Base-by-base conservation (phyloP, 1,139 yeast genomes). In the Ashbya aceris region DNA sequence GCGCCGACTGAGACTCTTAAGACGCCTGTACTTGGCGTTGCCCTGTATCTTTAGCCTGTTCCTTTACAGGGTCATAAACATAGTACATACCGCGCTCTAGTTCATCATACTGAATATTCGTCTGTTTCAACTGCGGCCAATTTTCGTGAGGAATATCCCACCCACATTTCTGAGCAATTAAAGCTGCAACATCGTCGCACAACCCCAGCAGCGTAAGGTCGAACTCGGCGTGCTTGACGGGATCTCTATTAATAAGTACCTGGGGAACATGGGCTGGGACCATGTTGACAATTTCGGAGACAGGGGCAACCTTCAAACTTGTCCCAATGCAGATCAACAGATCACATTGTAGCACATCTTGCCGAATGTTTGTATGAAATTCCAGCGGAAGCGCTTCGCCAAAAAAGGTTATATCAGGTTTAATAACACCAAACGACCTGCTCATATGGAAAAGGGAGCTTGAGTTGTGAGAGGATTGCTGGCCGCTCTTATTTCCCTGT, bases 391-490 rank as follows among this genome's bases (percentile, higher is more conserved):
- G 69, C 10, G 80, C 77, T 59, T 91, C 97, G 7, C 96, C 96
- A 55, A 91, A 91, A 57, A 91, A 91, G 0, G 96, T 89, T 45
- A 91, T 89, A 60, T 91, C 96, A 0, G 98, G 98, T 58, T 91
- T 89, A 71, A 85, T 73, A 5, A 87, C 91, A n/a, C 96, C 96
- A 57, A 62, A 79, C n/a, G 81, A 74, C 41, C 68, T 67, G 32
- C 56, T 41, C 11, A 53, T 56, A 9, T 49, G 44, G 35, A 26
- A 33, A 8, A 9, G 6, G 13, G 39, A 39, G 30, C 32, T 41
- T 33, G 37, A 42, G 62, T 67, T 3, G 60, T 59, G 43, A 29
- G 61, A 65, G 27, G 61, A 62, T 5, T 59, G 60, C 10, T 34
- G 29, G 4, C 29, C 37, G 11, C 7, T 12, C n/a, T 23, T 17